Base-by-base conservation (phyloP, 495 filamentous ascomycete genomes). In the Parathielavia appendiculata region DNA sequence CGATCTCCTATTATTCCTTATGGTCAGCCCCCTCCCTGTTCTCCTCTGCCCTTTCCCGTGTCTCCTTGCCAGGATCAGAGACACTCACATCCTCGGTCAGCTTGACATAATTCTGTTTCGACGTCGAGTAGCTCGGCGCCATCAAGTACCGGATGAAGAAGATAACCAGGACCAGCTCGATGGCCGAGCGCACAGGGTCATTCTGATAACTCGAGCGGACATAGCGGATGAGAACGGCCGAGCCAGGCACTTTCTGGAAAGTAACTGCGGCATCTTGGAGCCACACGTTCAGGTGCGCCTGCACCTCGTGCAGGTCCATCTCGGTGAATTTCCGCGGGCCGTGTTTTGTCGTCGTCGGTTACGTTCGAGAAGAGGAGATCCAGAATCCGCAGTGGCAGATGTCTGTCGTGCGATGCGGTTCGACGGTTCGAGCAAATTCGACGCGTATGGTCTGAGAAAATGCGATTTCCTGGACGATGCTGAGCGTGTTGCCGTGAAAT, bases 191-290 rank as follows among this genome's bases (percentile, higher is more conserved):
- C 55, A 97, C 82, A 13, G 93, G 93, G 57, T 99, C 93, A 72
- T 99, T 87, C 75, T 97, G 93, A 75, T 99, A 97, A 67, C 91
- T 96, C 38, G 89, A 93, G 70, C 88, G 89, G 62, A 99, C 87
- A 67, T 99, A 99, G 57, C 93, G 88, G 54, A 96, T 82, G 63
- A 97, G 79, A 62, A 99, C 96, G 20, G 93, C 88, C 19, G 91
- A 96, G 45, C 93, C 93, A 41, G 93, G 93, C 51, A 98, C 76
- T 64, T 86, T 88, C 58, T 96, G 90, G 71, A 98, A 96, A 51
- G 84, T 74, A 56, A 80, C 73, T 20, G 85, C 81, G 56, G 90
- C 77, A 69, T 86, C 79, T 53, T 85, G 75, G 32, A 90, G 73
- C 66, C 84, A 83, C 60, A 81, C 76, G 62, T 82, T 77, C 62